Conservation (phyloP, 495 filamentous ascomycete genomes). For the Aspergillus cristatus region DNA sequence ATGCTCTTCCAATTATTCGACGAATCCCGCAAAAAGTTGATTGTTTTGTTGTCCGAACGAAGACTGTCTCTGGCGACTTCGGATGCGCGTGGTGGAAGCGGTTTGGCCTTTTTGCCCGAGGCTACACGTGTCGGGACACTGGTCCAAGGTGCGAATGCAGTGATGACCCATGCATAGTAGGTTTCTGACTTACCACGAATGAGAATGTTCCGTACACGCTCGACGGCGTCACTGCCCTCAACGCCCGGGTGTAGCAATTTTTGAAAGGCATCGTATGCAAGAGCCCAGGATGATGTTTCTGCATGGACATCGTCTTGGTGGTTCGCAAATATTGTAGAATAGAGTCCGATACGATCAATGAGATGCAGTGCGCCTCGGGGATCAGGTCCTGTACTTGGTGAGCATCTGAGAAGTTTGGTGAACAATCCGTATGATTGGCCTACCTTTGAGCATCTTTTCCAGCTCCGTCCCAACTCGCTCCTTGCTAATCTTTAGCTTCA, state of each 20-base stretch:
- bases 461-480: conserved; percentile 79
- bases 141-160: conserved; percentile 68
- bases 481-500: conserved; percentile 85
- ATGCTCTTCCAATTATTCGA: conserved; percentile 53
- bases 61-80: conserved; percentile 66
- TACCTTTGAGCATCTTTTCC: conserved; percentile 83
- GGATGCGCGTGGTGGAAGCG: conserved; percentile 42
- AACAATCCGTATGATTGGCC: conserved; percentile 5
- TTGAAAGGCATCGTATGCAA: conserved; percentile 30
- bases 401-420: neutral
- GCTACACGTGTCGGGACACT: conserved; percentile 37
- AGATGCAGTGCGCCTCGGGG: conserved; percentile 59
- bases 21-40: conserved; percentile 54
- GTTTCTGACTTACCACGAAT: conserved; percentile 48
- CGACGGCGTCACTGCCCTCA: conserved; percentile 6
- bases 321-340: conserved; percentile 63
- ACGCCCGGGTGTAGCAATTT: conserved; percentile 16
- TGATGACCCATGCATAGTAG: conserved; percentile 68
- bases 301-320: conserved; percentile 42
- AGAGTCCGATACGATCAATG: conserved; percentile 66
- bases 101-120: conserved; percentile 32
- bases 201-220: conserved; percentile 37
- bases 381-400: conserved; percentile 45
- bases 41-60: conserved; percentile 64
- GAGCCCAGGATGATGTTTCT: conserved; percentile 29